Conservation (phyloP, 2,329 filamentous ascomycete species). For the Trichoderma breve region DNA sequence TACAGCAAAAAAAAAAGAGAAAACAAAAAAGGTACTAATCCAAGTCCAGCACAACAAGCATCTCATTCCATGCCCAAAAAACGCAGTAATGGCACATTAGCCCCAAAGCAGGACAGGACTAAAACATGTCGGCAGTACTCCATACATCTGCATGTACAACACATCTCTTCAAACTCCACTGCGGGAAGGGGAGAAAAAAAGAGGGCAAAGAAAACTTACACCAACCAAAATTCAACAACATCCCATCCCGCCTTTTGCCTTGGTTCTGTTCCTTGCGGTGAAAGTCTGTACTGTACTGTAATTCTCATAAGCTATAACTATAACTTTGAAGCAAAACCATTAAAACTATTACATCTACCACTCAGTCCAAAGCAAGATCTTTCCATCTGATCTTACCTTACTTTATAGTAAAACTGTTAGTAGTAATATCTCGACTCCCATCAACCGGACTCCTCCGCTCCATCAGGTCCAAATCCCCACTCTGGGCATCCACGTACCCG, state of each 20-base stretch:
- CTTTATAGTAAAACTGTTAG: neutral
- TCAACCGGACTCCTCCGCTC: neutral
- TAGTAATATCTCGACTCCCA: neutral
- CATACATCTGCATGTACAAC: slow-evolving; percentile 16
- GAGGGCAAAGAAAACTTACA: neutral
- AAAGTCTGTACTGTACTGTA: neutral
- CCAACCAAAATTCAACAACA: neutral
- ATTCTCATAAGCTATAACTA: neutral
- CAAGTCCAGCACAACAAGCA: neutral
- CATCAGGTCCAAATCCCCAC: neutral
- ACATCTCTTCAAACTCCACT: slow-evolving; percentile 14
- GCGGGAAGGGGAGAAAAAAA: neutral
- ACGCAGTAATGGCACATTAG: neutral
- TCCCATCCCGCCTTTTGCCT: neutral
- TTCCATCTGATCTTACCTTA: neutral
- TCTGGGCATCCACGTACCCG: neutral
- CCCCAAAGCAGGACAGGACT: neutral
- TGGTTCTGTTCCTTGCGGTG: neutral
- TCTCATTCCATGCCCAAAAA: neutral
- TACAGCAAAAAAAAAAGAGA: neutral
- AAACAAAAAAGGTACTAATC: neutral
- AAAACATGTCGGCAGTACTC: slow-evolving; percentile 1
- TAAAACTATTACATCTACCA: neutral
- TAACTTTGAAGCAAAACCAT: neutral
- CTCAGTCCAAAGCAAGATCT: neutral